Conservation (phyloP, 75 land plant genomes). For the Picea sitchensis region DNA sequence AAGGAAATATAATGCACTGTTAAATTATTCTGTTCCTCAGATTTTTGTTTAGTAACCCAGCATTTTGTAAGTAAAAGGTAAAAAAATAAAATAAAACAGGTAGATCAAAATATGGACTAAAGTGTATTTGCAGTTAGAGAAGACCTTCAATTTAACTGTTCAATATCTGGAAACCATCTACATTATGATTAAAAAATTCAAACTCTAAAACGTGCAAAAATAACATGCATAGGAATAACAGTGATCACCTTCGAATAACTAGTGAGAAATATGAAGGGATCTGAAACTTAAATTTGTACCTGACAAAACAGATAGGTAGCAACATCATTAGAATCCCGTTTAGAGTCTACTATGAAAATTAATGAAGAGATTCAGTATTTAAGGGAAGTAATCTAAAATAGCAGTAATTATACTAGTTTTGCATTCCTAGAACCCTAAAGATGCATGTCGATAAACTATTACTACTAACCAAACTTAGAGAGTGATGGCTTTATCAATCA, state of each 20-base stretch:
- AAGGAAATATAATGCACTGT: too few species aligned
- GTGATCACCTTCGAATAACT: conserved; percentile 84
- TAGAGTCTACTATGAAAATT: background rate
- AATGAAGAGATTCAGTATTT: background rate
- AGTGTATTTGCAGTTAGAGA: too few species aligned
- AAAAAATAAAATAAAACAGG: too few species aligned
- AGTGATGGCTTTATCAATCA: background rate
- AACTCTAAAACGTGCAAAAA: background rate
- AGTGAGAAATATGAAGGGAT: conserved; percentile 99
- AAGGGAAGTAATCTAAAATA: background rate
- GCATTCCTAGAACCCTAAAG: background rate
- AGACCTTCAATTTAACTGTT: too few species aligned
- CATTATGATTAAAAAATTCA: too few species aligned
- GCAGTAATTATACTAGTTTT: background rate
- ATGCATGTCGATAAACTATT: background rate
- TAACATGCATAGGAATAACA: background rate
- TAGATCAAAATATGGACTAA: too few species aligned
- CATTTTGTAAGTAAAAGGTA: too few species aligned
- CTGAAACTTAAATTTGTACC: conserved; percentile 94
- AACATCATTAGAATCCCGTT: background rate
- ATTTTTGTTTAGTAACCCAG: too few species aligned
- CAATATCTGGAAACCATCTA: too few species aligned
- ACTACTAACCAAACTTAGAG: background rate
- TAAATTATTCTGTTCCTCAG: too few species aligned
- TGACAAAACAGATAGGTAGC: conserved; percentile 14